phyloP scores from a whole-genome alignment of 2,329 filamentous ascomycete genomes.

The Exophiala alcalophila region DNA sequence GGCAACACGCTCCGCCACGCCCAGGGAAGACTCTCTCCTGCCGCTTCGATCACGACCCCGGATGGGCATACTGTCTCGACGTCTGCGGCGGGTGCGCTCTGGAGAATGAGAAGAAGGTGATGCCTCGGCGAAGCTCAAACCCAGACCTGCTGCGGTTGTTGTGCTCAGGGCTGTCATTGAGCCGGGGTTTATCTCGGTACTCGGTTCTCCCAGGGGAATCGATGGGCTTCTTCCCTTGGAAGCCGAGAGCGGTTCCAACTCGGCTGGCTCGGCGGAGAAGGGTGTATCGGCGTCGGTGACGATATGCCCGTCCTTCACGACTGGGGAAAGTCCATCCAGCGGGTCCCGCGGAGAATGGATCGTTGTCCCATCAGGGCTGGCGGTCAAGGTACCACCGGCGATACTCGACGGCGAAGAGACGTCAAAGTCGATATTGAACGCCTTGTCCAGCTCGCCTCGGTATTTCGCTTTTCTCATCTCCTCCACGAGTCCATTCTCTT shows the following conservation, averaged over 20 bases:
- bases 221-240: too few species aligned
- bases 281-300: slow-evolving; percentile 6
- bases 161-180: slow-evolving; percentile 12
- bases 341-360: too few species aligned
- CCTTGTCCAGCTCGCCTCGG: slow-evolving; percentile 14
- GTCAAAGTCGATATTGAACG: slow-evolving; percentile 9
- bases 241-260: slow-evolving; percentile 20
- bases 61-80: too few species aligned
- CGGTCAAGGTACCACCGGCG: slow-evolving; percentile 13
- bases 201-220: background rate
- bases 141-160: too few species aligned
- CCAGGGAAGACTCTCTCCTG: too few species aligned
- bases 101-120: too few species aligned
- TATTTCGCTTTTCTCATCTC: slow-evolving; percentile 24
- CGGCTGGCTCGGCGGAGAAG: slow-evolving; percentile 20
- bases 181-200: slow-evolving; percentile 6
- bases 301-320: background rate
- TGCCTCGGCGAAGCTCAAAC: too few species aligned
- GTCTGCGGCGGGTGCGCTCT: too few species aligned
- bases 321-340: too few species aligned
- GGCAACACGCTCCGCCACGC: too few species aligned
- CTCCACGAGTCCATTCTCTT: slow-evolving; percentile 22
- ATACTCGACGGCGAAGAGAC: slow-evolving; percentile 10
- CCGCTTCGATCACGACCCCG: too few species aligned
- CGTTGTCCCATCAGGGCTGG: slow-evolving; percentile 19